These are phyloP conservation scores for Uncinocarpus reesii DNA, from an alignment of 2,329 filamentous ascomycete genomes.

Conservation along the genomic window DNA sequence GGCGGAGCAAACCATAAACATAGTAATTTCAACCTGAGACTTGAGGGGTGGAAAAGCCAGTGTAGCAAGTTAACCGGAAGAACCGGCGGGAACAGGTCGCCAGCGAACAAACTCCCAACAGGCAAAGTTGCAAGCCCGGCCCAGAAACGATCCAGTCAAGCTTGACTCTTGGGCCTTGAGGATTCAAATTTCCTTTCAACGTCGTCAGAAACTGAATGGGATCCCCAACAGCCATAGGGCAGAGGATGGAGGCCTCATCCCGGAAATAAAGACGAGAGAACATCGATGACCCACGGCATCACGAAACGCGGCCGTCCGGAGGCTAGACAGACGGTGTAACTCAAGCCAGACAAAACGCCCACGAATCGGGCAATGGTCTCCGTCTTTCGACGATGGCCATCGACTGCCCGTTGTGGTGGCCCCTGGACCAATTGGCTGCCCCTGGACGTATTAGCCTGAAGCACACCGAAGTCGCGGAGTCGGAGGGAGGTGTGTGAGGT, in stretches of 20 bases:
- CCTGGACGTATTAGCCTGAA: slow-evolving; percentile 3
- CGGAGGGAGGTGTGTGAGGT: background rate
- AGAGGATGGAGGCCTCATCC: background rate
- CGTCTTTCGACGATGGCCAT: background rate
- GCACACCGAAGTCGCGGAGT: background rate
- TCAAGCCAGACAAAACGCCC: background rate
- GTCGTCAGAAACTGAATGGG: background rate
- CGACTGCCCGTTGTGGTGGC: background rate
- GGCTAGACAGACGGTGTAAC: slow-evolving; percentile 4
- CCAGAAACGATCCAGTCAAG: slow-evolving; percentile 1
- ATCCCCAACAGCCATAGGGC: background rate
- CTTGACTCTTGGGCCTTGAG: background rate
- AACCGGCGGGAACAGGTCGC: slow-evolving; percentile 7
- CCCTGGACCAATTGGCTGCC: slow-evolving; percentile 5
- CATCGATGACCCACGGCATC: background rate
- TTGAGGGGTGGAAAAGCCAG: background rate
- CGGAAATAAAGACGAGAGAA: background rate
- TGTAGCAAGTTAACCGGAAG: slow-evolving; percentile 5
- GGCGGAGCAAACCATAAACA: background rate
- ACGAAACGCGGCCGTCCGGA: background rate
- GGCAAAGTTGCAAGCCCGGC: background rate
- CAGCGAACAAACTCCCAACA: slow-evolving; percentile 2
- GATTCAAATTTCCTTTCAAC: background rate
- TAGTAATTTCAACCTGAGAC: slow-evolving; percentile 8
- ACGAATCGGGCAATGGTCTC: slow-evolving; percentile 4